phyloP scores from a whole-genome alignment of 768 basidiomycete species.

The Boletus barrowsii region DNA sequence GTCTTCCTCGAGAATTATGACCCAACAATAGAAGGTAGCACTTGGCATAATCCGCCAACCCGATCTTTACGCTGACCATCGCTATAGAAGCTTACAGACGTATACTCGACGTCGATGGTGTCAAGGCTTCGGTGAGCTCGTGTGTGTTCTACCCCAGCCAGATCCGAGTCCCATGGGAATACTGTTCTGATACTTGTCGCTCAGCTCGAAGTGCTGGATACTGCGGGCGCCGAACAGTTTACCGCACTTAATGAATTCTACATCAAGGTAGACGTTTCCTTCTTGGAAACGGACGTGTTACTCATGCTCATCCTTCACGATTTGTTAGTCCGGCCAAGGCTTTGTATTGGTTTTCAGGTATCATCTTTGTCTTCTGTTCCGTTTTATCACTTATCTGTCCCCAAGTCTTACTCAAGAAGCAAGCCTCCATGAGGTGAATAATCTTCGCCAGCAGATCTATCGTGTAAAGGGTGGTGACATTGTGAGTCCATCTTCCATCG shows the following conservation, averaged over 20 bases:
- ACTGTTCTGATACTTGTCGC: slow-evolving; percentile 10
- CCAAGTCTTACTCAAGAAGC: slow-evolving; percentile 76
- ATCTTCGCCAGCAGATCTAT: slow-evolving; percentile 76
- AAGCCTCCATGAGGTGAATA: slow-evolving; percentile 75
- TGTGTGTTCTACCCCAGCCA: slow-evolving; percentile 17
- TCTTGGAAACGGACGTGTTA: not conserved
- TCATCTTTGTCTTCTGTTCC: not conserved
- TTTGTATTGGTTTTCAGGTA: slow-evolving; percentile 85
- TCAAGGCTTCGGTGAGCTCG: slow-evolving; percentile 51
- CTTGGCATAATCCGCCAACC: not conserved
- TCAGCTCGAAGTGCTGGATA: slow-evolving; percentile 79
- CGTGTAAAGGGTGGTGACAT: slow-evolving; percentile 71
- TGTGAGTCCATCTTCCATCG: slow-evolving; percentile 35
- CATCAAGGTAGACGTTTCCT: slow-evolving; percentile 54
- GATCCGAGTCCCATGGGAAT: slow-evolving; percentile 3
- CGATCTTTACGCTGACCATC: slow-evolving; percentile 7
- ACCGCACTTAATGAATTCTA: slow-evolving; percentile 77
- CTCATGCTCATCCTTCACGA: not conserved
- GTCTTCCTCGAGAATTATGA: slow-evolving; percentile 76
- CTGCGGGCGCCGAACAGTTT: slow-evolving; percentile 86
- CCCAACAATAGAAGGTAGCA: slow-evolving; percentile 78
- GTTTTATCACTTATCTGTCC: not conserved
- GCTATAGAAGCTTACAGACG: slow-evolving; percentile 67
- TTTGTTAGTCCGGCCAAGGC: slow-evolving; percentile 58
- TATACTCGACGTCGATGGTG: slow-evolving; percentile 62